Conservation (phyloP, 345 rosid genomes). For the Corchorus olitorius region DNA sequence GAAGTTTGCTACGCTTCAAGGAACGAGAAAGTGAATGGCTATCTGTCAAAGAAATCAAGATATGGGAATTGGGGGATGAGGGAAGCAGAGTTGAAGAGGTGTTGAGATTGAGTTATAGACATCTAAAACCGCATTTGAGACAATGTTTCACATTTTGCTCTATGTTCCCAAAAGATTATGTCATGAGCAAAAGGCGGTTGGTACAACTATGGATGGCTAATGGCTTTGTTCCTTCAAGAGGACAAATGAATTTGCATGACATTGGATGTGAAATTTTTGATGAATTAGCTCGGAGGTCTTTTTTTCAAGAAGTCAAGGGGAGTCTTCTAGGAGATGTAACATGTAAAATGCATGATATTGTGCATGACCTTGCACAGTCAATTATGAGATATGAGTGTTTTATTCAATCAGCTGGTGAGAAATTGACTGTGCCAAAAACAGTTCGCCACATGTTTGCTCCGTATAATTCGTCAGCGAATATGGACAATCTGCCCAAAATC, state of each 20-base stretch:
- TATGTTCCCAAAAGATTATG: constrained; percentile 27
- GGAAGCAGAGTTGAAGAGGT: constrained; percentile 6
- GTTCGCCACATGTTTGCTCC: not conserved
- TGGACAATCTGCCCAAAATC: not conserved
- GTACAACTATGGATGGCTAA: constrained; percentile 27
- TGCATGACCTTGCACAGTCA: constrained; percentile 27
- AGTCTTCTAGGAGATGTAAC: not conserved
- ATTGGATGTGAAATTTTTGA: constrained; percentile 21
- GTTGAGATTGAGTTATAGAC: constrained; percentile 16
- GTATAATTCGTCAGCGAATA: not conserved
- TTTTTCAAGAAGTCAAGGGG: constrained; percentile 16
- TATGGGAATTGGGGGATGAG: constrained; percentile 21
- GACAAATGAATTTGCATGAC: not conserved
- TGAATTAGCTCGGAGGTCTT: constrained; percentile 19
- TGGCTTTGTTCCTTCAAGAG: constrained; percentile 13
- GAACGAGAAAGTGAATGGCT: constrained; percentile 18
- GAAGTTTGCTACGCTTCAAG: too few species aligned
- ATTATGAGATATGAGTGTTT: constrained; percentile 13
- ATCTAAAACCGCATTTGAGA: constrained; percentile 13
- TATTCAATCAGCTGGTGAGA: not conserved
- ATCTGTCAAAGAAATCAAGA: constrained; percentile 21
- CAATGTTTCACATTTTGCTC: constrained; percentile 29
- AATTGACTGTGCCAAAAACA: not conserved
- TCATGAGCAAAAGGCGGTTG: not conserved
- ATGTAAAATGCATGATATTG: constrained; percentile 33